Evolutionary conservation across 2,329 filamentous ascomycete species (phyloP).

Genomic region (Talaromyces atroroseus): DNA sequence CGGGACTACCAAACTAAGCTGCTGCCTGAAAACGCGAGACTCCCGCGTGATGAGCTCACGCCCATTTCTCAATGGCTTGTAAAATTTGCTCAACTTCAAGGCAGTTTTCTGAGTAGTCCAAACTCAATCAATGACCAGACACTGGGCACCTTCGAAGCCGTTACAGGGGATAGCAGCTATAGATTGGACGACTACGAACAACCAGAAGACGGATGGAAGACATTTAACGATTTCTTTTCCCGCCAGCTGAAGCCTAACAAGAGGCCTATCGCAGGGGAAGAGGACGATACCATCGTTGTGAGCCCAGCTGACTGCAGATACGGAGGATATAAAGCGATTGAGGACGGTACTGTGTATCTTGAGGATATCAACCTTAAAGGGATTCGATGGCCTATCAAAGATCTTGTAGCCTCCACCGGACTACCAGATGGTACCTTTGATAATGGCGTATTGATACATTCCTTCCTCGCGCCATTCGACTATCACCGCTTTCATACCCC

Average conservation of each 20-base stretch:
- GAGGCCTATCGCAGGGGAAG: conserved; percentile 26
- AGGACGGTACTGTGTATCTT: conserved; percentile 13
- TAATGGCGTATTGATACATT: conserved; percentile 39
- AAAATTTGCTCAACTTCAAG: conserved; percentile 32
- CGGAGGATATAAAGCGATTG: conserved; percentile 21
- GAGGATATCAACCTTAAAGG: conserved; percentile 30
- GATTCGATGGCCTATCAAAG: conserved; percentile 34
- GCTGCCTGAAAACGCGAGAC: conserved; percentile 20
- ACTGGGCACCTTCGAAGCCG: conserved; percentile 28
- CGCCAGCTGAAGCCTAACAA: conserved; percentile 29
- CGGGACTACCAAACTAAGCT: conserved; percentile 24
- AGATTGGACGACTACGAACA: conserved; percentile 21
- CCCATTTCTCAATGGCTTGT: conserved; percentile 37
- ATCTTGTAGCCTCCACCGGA: conserved; percentile 27
- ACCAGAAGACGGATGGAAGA: conserved; percentile 28
- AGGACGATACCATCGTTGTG: conserved; percentile 27
- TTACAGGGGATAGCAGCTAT: conserved; percentile 26
- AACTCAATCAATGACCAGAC: conserved; percentile 28
- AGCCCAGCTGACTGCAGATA: conserved; percentile 37
- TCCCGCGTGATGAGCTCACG: conserved; percentile 22
- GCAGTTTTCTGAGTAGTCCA: conserved; percentile 30
- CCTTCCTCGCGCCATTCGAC: conserved; percentile 37
- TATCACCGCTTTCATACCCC: conserved; percentile 43
- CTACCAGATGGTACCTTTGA: conserved; percentile 30
- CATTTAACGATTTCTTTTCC: conserved; percentile 41